phyloP scores from a whole-genome alignment of 768 basidiomycete species.

The Wakefieldia striispora region DNA sequence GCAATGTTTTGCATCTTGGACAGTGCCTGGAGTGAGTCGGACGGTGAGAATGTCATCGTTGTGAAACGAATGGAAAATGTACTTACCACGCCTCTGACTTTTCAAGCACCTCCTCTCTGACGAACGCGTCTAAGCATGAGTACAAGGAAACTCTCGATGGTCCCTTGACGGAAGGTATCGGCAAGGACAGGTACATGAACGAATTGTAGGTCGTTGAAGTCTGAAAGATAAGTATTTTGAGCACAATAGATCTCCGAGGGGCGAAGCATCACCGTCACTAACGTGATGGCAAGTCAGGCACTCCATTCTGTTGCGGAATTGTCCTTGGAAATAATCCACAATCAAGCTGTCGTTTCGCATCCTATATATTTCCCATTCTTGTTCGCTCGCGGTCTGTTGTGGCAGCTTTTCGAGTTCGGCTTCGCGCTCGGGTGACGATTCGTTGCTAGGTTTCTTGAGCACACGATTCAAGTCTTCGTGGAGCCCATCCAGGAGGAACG shows the following conservation, averaged over 20 bases:
- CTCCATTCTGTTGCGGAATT: slow-evolving; percentile 86
- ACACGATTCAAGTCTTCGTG: slow-evolving; percentile 89
- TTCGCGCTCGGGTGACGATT: slow-evolving; percentile 75
- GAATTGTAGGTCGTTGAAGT: slow-evolving; percentile 97
- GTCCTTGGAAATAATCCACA: slow-evolving; percentile 97
- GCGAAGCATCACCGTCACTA: slow-evolving; percentile 15
- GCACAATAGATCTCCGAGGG: slow-evolving; percentile 3
- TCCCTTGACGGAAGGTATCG: slow-evolving; percentile 68
- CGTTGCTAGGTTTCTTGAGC: slow-evolving; percentile 62
- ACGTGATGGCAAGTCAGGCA: slow-evolving; percentile 92
- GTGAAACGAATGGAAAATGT: neutral
- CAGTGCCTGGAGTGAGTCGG: slow-evolving; percentile 69
- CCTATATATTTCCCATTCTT: slow-evolving; percentile 91
- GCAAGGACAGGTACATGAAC: slow-evolving; percentile 92
- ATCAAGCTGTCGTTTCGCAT: slow-evolving; percentile 90
- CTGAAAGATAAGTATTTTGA: slow-evolving; percentile 38
- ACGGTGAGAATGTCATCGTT: neutral
- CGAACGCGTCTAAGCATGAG: slow-evolving; percentile 86
- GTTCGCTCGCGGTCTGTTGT: slow-evolving; percentile 82
- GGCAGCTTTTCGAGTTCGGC: slow-evolving; percentile 85
- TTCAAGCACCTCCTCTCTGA: slow-evolving; percentile 86
- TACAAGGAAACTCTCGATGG: slow-evolving; percentile 64
- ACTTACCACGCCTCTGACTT: slow-evolving; percentile 91
- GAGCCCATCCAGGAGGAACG: slow-evolving; percentile 88
- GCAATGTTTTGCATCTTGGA: slow-evolving; percentile 86